These are phyloP conservation scores for Protomyces gravidus DNA, from an alignment of 1,139 yeast species.

Conservation along the genomic window DNA sequence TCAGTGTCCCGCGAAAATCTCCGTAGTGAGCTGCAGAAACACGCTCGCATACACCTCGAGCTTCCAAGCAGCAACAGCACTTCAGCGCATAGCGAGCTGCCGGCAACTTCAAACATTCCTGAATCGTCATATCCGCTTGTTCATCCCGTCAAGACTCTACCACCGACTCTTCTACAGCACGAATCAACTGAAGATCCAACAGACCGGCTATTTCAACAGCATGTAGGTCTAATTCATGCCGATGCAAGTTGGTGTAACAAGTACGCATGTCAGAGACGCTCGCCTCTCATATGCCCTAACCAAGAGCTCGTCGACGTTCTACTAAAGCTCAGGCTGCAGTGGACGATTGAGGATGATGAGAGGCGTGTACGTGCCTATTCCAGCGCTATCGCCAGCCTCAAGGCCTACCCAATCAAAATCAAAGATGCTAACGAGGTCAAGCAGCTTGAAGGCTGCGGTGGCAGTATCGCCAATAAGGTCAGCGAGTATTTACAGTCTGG, in stretches of 20 bases:
- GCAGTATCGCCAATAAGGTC: constrained; percentile 29
- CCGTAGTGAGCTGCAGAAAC: neutral
- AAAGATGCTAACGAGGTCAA: constrained; percentile 22
- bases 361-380: constrained; percentile 34
- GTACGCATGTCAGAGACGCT: constrained; percentile 32
- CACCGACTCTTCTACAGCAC: constrained; percentile 10
- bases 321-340: constrained; percentile 21
- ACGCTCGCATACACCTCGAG: neutral
- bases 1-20: neutral
- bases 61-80: neutral
- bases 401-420: constrained; percentile 31
- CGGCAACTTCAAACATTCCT: neutral
- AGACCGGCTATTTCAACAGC: neutral
- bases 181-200: constrained; percentile 18
- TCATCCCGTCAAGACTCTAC: too few relatives aligned
- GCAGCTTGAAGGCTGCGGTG: constrained; percentile 34
- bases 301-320: constrained; percentile 28
- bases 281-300: constrained; percentile 31
- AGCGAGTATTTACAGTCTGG: constrained; percentile 32
- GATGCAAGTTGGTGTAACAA: constrained; percentile 2
- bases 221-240: neutral
- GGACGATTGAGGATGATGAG: constrained; percentile 32
- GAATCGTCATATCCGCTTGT: too few relatives aligned
- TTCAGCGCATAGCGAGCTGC: neutral
- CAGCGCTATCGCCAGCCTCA: constrained; percentile 33